Evolutionary conservation across 371 early-diverging fungal genomes (phyloP), one percentile per base, ranked within the genome.

Genomic region (Dinochytrium kinnereticum): DNA sequence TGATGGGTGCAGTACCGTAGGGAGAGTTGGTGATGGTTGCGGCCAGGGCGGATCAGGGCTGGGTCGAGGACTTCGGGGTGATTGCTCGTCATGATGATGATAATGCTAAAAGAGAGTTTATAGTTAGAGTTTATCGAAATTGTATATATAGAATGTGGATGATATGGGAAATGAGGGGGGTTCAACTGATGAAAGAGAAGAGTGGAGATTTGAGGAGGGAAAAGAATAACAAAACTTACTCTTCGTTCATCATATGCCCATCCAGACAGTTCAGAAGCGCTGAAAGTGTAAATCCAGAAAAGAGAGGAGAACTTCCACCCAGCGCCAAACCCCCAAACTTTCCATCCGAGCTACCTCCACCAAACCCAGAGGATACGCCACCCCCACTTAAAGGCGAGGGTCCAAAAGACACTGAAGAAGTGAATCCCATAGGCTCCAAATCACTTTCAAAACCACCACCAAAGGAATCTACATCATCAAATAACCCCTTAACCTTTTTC

Each of bases 61-160:
- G 94, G 93, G 80, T 94, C 95, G 39, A 96, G 85, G 38, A 85
- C 80, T 59, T 94, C 92, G 50, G 91, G 88, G 76, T 92, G 92
- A 83, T 96, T 95, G 1, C 93, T 92, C 1, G 96, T 95, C 95
- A 96, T 95, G 69, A 93, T 88, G 70, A 91, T 87, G 31, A 92
- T 83, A 36, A 86, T 86, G 36, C 44, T 44, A 44, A 19, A 44
- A 44, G 19, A 44, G 19, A 44, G n/a, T n/a, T n/a, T n/a, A n/a
- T n/a, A n/a, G n/a, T n/a, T n/a, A n/a, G n/a, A n/a, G n/a, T n/a
- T n/a, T n/a, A n/a, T n/a, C n/a, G n/a, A n/a, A n/a, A n/a, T n/a
- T n/a, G n/a, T n/a, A n/a, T n/a, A n/a, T n/a, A n/a, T n/a, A n/a
- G n/a, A n/a, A n/a, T n/a, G n/a, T n/a, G n/a, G n/a, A n/a, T n/a